A percentile compares a stretch with the other conserved stretches of the same genome.
phyloP scores from a whole-genome alignment of 805 yeast genomes.

The Yamadazyma ubonensis region DNA sequence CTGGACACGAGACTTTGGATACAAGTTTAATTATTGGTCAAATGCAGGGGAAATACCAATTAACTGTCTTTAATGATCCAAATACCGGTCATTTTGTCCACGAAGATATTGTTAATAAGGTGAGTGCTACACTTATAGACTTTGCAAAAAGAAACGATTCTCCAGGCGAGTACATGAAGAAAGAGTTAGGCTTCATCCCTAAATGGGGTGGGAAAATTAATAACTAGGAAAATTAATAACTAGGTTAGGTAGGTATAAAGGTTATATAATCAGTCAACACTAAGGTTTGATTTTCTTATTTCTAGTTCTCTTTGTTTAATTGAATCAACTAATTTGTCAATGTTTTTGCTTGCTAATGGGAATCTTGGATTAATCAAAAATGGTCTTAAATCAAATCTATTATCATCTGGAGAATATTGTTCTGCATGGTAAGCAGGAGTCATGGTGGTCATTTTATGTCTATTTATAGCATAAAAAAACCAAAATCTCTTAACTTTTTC shows the following conservation, averaged over 20 bases:
- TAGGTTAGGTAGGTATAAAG: neutral
- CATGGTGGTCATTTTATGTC: conserved; percentile 96
- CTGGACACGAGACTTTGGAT: conserved; percentile 89
- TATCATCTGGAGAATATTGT: conserved; percentile 97
- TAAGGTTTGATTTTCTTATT: conserved; percentile 30
- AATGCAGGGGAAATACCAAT: conserved; percentile 96
- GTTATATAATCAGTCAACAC: conserved; percentile 42
- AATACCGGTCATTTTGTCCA: conserved; percentile 89
- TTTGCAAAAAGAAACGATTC: conserved; percentile 47
- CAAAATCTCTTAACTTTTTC: conserved; percentile 90
- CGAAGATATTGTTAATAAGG: conserved; percentile 77
- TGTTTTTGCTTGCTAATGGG: conserved; percentile 85
- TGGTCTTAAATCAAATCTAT: conserved; percentile 94
- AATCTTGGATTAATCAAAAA: conserved; percentile 87
- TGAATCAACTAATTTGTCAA: conserved; percentile 71
- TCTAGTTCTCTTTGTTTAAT: conserved; percentile 44
- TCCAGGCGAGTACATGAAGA: conserved; percentile 30
- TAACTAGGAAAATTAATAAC: conserved; percentile 11
- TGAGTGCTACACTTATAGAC: conserved; percentile 55
- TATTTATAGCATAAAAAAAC: conserved; percentile 89
- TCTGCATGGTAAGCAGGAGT: conserved; percentile 98
- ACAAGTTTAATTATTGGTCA: conserved; percentile 87
- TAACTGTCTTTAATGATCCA: conserved; percentile 61
- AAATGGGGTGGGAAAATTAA: conserved; percentile 40
- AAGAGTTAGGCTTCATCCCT: conserved; percentile 31